A percentile compares a stretch with the other conserved stretches of the same genome.
These are phyloP conservation scores for Ascobolus immersus DNA, from an alignment of 495 filamentous ascomycete species.

Conservation along the genomic window DNA sequence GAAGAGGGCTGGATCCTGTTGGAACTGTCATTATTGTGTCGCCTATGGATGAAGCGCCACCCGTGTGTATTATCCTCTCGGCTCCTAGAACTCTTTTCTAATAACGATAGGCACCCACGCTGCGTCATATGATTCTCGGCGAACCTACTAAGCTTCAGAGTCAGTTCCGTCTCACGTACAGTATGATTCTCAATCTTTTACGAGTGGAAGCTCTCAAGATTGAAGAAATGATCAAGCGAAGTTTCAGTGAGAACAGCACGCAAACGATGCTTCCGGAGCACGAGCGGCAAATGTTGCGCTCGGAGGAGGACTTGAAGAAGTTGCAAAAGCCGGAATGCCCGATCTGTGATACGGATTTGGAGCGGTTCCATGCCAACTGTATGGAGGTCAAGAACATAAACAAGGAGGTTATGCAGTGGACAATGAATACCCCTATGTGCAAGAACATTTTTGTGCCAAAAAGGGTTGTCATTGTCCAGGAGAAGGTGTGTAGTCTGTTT, in stretches of 20 bases:
- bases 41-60: slow-evolving; percentile 58
- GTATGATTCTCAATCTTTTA: slow-evolving; percentile 93
- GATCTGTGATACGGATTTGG: slow-evolving; percentile 57
- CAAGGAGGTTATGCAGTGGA: slow-evolving; percentile 40
- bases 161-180: slow-evolving; percentile 92
- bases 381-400: slow-evolving; percentile 54
- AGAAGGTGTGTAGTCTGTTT: slow-evolving; percentile 7
- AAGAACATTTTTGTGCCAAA: slow-evolving; percentile 48
- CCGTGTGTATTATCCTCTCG: no score
- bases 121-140: slow-evolving; percentile 85
- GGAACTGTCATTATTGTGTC: slow-evolving; percentile 85
- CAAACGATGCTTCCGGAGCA: slow-evolving; percentile 86
- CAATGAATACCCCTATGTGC: slow-evolving; percentile 50
- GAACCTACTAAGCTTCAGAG: slow-evolving; percentile 85
- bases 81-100: no score
- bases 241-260: slow-evolving; percentile 96
- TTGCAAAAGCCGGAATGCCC: slow-evolving; percentile 64
- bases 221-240: slow-evolving; percentile 99
- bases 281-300: slow-evolving; percentile 78
- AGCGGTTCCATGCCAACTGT: slow-evolving; percentile 50
- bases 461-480: slow-evolving; percentile 38
- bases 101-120: slow-evolving; percentile 22
- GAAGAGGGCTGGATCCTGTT: slow-evolving; percentile 72
- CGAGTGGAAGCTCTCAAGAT: slow-evolving; percentile 94
- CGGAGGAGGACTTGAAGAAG: slow-evolving; percentile 70